Evolutionary conservation across 352 stramenopile species (phyloP).

Genomic region (Globisporangium emineosum): DNA sequence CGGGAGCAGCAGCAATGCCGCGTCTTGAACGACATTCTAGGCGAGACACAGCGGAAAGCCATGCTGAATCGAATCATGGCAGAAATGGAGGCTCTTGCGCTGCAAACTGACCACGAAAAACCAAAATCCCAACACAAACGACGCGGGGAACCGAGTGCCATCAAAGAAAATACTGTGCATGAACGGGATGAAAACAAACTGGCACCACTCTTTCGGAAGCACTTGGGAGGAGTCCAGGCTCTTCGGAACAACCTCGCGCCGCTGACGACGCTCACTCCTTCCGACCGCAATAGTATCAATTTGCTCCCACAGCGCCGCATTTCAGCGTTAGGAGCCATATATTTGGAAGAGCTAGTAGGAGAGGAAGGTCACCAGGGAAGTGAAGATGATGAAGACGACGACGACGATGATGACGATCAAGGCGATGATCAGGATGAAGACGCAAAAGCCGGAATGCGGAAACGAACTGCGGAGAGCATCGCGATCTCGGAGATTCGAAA

Average conservation of each 20-base stretch:
- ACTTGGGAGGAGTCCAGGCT: background rate
- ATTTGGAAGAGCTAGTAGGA: background rate
- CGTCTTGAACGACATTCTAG: conserved; percentile 49
- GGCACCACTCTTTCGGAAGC: background rate
- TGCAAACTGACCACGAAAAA: conserved; percentile 11
- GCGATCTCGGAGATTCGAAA: conserved; percentile 21
- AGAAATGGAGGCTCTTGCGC: conserved; percentile 57
- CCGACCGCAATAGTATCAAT: background rate
- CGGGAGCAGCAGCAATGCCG: conserved; percentile 16
- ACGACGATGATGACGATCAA: conserved; percentile 20
- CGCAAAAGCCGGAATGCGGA: background rate
- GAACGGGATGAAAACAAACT: background rate
- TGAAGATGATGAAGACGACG: conserved; percentile 21
- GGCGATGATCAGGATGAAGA: conserved; percentile 7
- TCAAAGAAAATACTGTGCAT: background rate
- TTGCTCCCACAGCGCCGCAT: conserved; percentile 40
- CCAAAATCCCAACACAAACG: background rate
- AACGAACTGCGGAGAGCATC: conserved; percentile 7
- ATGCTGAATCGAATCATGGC: conserved; percentile 59
- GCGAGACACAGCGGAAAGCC: conserved; percentile 57
- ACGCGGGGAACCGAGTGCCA: background rate
- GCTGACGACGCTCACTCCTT: background rate
- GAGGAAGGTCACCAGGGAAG: background rate
- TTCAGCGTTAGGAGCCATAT: conserved; percentile 25
- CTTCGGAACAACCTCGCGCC: conserved; percentile 7